A percentile compares a stretch with the other conserved stretches of the same genome.
phyloP scores from a whole-genome alignment of 306 rosid genomes.

The Aeschynomene evenia region DNA sequence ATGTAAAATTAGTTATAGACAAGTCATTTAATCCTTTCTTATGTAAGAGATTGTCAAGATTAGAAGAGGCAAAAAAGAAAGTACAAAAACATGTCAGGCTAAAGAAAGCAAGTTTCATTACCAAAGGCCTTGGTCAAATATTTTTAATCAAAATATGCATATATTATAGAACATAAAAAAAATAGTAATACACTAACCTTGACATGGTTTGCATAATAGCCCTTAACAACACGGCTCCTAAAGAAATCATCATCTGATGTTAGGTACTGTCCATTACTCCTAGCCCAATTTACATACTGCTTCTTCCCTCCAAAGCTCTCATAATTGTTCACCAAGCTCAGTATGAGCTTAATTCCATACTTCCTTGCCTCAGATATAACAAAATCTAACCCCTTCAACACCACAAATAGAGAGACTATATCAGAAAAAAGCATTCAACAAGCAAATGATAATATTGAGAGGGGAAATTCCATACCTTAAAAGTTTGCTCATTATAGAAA shows the following conservation, averaged over 20 bases:
- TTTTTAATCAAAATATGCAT: background rate
- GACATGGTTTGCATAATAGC: conserved; percentile 81
- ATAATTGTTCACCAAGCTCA: conserved; percentile 91
- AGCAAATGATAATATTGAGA: background rate
- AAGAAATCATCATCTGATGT: conserved; percentile 91
- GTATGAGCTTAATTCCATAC: conserved; percentile 74
- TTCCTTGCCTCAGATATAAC: conserved; percentile 82
- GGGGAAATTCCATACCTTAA: conserved; percentile 47
- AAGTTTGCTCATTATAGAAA: conserved; percentile 77
- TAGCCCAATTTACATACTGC: conserved; percentile 96
- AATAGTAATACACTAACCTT: conserved; percentile 52
- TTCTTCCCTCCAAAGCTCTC: conserved; percentile 88
- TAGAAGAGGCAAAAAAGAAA: background rate
- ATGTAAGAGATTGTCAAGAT: background rate
- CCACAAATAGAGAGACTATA: conserved; percentile 18
- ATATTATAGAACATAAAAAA: no score
- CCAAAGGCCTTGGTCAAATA: background rate
- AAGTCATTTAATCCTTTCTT: background rate
- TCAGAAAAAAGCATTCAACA: background rate
- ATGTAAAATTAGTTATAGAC: background rate
- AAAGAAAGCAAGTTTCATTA: conserved; percentile 1
- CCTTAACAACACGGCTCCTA: conserved; percentile 64
- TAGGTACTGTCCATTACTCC: conserved; percentile 69
- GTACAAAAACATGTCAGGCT: background rate
- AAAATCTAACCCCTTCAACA: conserved; percentile 81